These are phyloP conservation scores for Hymenoscyphus scutula DNA, from an alignment of 2,329 filamentous ascomycete genomes.

Conservation along the genomic window DNA sequence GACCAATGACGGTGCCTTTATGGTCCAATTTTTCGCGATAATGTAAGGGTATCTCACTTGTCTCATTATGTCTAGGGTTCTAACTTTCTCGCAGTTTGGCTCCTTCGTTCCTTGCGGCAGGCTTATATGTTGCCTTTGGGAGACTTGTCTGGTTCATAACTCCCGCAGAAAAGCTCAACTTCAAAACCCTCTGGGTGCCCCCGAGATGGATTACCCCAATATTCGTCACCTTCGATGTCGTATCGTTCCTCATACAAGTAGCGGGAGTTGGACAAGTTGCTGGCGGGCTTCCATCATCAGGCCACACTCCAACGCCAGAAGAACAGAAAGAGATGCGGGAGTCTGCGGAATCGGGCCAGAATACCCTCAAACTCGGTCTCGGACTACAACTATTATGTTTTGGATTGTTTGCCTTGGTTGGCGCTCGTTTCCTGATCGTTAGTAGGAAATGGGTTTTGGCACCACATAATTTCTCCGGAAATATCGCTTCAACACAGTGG, in stretches of 20 bases:
- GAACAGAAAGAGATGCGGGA: background rate
- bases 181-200: too few relatives aligned
- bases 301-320: background rate
- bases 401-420: background rate
- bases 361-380: background rate
- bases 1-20: too few relatives aligned
- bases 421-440: background rate
- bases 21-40: too few relatives aligned
- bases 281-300: background rate
- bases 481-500: background rate
- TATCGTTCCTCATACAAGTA: background rate
- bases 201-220: too few relatives aligned
- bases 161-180: too few relatives aligned
- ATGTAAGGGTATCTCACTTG: too few relatives aligned
- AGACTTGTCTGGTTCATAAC: too few relatives aligned
- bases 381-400: background rate
- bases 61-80: too few relatives aligned
- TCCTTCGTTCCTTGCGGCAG: too few relatives aligned
- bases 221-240: background rate
- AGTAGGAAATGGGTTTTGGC: background rate
- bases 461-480: background rate
- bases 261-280: background rate
- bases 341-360: background rate
- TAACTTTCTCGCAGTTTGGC: too few relatives aligned
- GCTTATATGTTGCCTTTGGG: too few relatives aligned